Conservation (phyloP, 75 land plant genomes). For the Cunninghamia lanceolata region DNA sequence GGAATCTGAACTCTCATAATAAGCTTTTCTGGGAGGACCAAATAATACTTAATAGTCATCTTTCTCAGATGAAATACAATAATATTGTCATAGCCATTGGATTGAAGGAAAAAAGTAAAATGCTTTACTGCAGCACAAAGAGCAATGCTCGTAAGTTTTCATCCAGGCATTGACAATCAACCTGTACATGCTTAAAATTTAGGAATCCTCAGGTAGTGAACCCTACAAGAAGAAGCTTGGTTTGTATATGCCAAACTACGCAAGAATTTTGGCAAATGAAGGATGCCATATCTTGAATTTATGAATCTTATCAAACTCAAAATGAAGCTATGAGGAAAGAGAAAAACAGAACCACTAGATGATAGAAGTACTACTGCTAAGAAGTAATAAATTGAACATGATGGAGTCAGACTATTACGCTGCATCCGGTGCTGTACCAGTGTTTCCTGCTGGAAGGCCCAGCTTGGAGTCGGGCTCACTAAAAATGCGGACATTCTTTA, state of each 20-base stretch:
- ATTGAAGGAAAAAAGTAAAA: background rate
- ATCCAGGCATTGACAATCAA: background rate
- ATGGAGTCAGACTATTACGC: slow-evolving; percentile 46
- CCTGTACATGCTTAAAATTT: background rate
- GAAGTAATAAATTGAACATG: background rate
- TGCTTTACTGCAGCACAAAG: background rate
- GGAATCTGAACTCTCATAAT: background rate
- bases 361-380: background rate
- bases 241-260: background rate
- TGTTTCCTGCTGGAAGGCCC: slow-evolving; percentile 33
- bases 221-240: background rate
- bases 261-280: background rate
- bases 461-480: slow-evolving; percentile 56
- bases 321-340: background rate
- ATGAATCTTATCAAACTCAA: background rate
- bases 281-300: background rate
- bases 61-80: background rate
- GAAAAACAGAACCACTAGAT: background rate
- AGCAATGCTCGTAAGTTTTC: background rate
- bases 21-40: background rate
- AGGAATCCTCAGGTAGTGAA: background rate
- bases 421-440: slow-evolving; percentile 93
- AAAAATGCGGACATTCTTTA: slow-evolving; percentile 80
- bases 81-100: background rate
- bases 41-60: background rate